Conservation (phyloP, 805 yeast genomes). For the Zygotorulaspora danielsina region DNA sequence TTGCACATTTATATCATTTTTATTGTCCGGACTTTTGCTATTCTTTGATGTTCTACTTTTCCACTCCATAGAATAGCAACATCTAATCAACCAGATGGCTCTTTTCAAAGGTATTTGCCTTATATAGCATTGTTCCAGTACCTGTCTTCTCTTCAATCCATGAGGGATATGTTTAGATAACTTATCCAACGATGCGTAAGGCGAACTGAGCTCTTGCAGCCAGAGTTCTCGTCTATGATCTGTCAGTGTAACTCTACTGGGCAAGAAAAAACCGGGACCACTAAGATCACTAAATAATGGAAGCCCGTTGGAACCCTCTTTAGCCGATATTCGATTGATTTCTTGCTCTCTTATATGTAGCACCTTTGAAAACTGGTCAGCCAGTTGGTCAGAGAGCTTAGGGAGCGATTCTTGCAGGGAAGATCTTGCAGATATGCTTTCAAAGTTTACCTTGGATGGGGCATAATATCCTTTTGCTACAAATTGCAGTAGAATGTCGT, state of each 20-base stretch:
- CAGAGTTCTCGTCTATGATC: conserved; percentile 82
- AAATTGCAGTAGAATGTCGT: conserved; percentile 30
- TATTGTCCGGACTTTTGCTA: conserved; percentile 13
- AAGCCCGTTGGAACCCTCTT: conserved; percentile 6
- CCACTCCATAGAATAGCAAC: conserved; percentile 76
- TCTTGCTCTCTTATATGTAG: conserved; percentile 31
- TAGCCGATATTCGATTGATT: conserved; percentile 29
- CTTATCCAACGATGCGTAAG: conserved; percentile 57
- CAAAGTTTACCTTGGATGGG: conserved; percentile 35
- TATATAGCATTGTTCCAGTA: conserved; percentile 67
- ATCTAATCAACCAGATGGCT: conserved; percentile 87
- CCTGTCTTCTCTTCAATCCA: conserved; percentile 69
- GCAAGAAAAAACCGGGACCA: conserved; percentile 34
- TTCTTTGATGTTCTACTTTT: conserved; percentile 19
- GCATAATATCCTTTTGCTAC: conserved; percentile 35
- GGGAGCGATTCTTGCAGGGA: conserved; percentile 34
- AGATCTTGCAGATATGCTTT: conserved; percentile 37
- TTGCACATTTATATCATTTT: conserved; percentile 29
- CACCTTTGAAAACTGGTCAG: conserved; percentile 29
- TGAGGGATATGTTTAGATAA: conserved; percentile 83
- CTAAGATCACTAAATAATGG: conserved; percentile 21
- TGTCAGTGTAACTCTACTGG: conserved; percentile 72
- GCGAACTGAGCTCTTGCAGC: conserved; percentile 74
- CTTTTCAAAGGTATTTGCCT: conserved; percentile 70
- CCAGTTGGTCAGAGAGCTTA: conserved; percentile 29